These are phyloP conservation scores for Phytophthora citricola DNA, from an alignment of 352 stramenopile species.

Conservation along the genomic window DNA sequence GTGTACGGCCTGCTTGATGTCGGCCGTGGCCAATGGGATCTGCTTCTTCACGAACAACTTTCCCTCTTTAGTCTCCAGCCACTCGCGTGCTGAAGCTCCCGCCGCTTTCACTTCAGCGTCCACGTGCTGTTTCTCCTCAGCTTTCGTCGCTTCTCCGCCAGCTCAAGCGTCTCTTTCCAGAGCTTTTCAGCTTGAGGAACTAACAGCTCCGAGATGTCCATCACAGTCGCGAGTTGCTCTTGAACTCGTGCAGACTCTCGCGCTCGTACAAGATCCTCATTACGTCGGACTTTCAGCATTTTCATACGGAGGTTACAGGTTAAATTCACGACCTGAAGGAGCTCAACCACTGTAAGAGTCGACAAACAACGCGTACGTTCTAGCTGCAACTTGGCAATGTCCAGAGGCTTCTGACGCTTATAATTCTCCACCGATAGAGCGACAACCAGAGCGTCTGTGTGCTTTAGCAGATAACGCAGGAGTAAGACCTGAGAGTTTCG, in stretches of 20 bases:
- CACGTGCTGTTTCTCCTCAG: slow-evolving; percentile 45
- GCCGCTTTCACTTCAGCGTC: slow-evolving; percentile 34
- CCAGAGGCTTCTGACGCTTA: slow-evolving; percentile 70
- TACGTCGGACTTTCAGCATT: slow-evolving; percentile 60
- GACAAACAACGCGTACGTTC: slow-evolving; percentile 30
- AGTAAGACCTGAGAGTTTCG: slow-evolving; percentile 55
- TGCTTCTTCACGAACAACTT: slow-evolving; percentile 72
- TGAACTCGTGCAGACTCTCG: slow-evolving; percentile 21
- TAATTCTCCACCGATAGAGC: slow-evolving; percentile 59
- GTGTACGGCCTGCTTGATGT: slow-evolving; percentile 62
- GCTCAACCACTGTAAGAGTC: slow-evolving; percentile 42
- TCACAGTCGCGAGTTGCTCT: slow-evolving; percentile 37
- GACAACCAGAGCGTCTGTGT: slow-evolving; percentile 58
- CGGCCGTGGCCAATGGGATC: slow-evolving; percentile 38
- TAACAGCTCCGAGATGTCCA: slow-evolving; percentile 35
- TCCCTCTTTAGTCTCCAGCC: slow-evolving; percentile 72
- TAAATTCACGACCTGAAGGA: slow-evolving; percentile 53
- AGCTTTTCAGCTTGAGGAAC: slow-evolving; percentile 39
- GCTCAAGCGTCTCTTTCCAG: slow-evolving; percentile 44
- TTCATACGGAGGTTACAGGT: slow-evolving; percentile 69
- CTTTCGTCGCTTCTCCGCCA: slow-evolving; percentile 45
- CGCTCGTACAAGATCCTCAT: slow-evolving; percentile 30
- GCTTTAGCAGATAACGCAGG: slow-evolving; percentile 63
- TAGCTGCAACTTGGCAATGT: slow-evolving; percentile 59
- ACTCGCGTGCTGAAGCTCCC: slow-evolving; percentile 28